Percentiles rank a stretch among this genome's conserved stretches.
These are phyloP conservation scores for Gaultheria prostrata DNA, from an alignment of 148 eudicot species.

Conservation along the genomic window DNA sequence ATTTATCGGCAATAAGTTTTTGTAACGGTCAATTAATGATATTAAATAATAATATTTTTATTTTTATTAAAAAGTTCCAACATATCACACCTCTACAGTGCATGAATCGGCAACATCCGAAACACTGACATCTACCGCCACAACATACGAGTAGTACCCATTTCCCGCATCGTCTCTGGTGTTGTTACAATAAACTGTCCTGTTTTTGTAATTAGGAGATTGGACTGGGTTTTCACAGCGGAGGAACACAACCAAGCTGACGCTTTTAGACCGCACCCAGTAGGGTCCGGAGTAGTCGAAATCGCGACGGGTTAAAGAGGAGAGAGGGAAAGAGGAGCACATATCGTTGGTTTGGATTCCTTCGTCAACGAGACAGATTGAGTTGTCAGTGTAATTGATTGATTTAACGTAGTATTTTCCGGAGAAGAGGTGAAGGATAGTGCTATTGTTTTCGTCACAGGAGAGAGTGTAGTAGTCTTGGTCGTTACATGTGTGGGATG, in stretches of 20 bases:
- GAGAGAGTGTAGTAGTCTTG: neutral
- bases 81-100: neutral
- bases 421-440: neutral
- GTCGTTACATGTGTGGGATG: neutral
- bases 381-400: conserved; percentile 9
- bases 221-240: conserved; percentile 11
- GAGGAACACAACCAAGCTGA: neutral
- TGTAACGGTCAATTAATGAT: too few species aligned
- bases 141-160: neutral
- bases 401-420: conserved; percentile 19
- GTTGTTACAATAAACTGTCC: neutral
- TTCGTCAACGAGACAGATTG: conserved; percentile 14
- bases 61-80: too few species aligned
- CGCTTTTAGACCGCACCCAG: too few species aligned
- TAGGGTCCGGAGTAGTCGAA: neutral
- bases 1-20: too few species aligned
- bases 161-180: neutral
- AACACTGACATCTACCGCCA: neutral
- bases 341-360: neutral
- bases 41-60: too few species aligned
- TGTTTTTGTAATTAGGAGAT: neutral
- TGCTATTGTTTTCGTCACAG: conserved; percentile 18
- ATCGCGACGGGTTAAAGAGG: neutral
- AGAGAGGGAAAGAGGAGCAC: conserved; percentile 8
- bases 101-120: conserved; percentile 21